A percentile compares a stretch with the other conserved stretches of the same genome.
Conservation (phyloP, 176 grass and related monocot species). For the Phragmites australis region DNA sequence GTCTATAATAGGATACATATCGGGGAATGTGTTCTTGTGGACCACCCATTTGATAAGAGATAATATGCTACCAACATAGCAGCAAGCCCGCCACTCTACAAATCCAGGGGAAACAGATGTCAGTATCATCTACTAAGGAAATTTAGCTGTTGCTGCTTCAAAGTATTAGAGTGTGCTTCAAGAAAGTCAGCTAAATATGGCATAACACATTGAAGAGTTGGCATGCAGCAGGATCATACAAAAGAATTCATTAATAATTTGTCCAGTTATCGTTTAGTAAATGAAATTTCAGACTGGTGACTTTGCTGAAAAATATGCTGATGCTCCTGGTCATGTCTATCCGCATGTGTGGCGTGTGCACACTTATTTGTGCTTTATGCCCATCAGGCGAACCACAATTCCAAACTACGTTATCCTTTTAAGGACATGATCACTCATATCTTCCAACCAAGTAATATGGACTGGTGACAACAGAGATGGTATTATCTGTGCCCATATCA, state of each 20-base stretch:
- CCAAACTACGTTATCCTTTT: not conserved
- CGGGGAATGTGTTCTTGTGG: constrained; percentile 77
- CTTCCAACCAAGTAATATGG: constrained; percentile 22
- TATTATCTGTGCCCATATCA: constrained; percentile 4
- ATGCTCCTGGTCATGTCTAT: not conserved
- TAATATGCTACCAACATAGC: constrained; percentile 96
- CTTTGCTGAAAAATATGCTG: no score
- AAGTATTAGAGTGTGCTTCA: constrained; percentile 11
- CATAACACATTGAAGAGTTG: not conserved
- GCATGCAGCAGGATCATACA: constrained; percentile 8
- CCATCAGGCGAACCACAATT: constrained; percentile 7
- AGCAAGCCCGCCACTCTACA: constrained; percentile 82
- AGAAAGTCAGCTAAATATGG: not conserved
- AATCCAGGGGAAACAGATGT: constrained; percentile 11
- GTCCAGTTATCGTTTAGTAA: not conserved
- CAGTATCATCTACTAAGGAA: constrained; percentile 24
- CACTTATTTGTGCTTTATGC: constrained; percentile 13
- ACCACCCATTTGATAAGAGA: constrained; percentile 87
- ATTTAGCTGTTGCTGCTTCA: constrained; percentile 3
- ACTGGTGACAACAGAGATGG: not conserved
- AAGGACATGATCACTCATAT: not conserved
- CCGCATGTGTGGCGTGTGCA: not conserved
- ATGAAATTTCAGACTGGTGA: not conserved
- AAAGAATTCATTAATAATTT: constrained; percentile 2
- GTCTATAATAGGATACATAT: constrained; percentile 75